Base-by-base conservation (phyloP, 2,329 filamentous ascomycete genomes). In the Aspergillus pseudoglaucus region DNA sequence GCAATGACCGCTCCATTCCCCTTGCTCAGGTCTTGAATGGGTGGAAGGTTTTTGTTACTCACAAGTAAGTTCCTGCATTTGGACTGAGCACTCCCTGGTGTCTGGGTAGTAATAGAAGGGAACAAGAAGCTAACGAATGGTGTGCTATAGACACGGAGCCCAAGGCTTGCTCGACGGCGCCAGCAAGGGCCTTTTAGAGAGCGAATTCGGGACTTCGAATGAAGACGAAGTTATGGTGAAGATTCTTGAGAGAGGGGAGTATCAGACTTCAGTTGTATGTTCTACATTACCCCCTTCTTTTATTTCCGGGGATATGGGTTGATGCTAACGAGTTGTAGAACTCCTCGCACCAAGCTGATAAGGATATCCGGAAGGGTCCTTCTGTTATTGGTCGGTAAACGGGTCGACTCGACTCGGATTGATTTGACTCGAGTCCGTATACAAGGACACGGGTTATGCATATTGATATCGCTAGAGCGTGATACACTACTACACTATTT, bases 21-120 rank as follows among this genome's bases (percentile, higher is more conserved):
- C 74, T 97, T 42, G 80, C 87, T 1, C 84, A 96, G 62, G 90
- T 98, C 48, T 80, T 97, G 47, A 88, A 84, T 49, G 79, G 86
- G 6, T 97, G 88, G 78, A 88, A 95, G 78, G 78, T 98, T 63
- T 95, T 95, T 63, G 75, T 86, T 39, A 95, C 90, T 32, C 87
- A 94, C 76, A 87, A 85, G 90, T 96, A 79, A 74, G 87, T 75
- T 18, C 37, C 23, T 37, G 35, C 10, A 47, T 46, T 38, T 23
- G 2, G 20, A 20, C 20, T 20, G 20, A 20, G 20, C 20, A 20
- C 20, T 20, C 4, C 20, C 20, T 4, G 4, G 20, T 20, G 20
- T 20, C 20, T 20, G 20, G 20, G 20, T 20, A 20, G 20, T 20
- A 20, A 20, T 20, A 4, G 4, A 20, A 20, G 20, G 20, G 20